Evolutionary conservation across 2,329 filamentous ascomycete genomes (phyloP), one percentile per base, ranked within the genome.

Genomic region (Fusarium multiceps): DNA sequence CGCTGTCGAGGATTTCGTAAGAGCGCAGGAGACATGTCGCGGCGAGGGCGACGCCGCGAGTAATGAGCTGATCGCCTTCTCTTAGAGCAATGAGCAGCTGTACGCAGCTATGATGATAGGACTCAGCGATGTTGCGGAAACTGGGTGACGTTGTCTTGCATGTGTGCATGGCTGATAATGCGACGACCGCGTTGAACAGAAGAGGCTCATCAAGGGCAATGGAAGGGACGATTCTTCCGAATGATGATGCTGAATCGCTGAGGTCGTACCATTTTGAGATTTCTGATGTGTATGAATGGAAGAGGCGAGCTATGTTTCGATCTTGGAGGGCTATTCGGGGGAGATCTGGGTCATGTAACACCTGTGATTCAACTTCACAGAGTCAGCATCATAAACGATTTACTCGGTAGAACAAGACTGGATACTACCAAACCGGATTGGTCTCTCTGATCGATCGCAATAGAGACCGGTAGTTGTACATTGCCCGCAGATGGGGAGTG

Each of bases 201-300:
- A 85, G 73, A 2, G 81, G 72, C 37, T 79, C 80, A 3, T 80
- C 75, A 12, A 84, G 72, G 2, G 83, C 80, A 11, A 77, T 59
- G 7, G 66, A 54, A 1, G 82, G 79, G 1, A 85, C 78, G 1
- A 72, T 42, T 6, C 71, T 77, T 8, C 71, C 75, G 34, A 85
- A 85, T 6, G 74, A 68, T 1, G 70, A 74, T 4, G 69, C 54
- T 1, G 74, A 59, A 58, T 85, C 83, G 47, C 81, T 82, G 10
- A 86, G 77, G 53, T 86, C 83, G 67, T 85, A 85, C 83, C 83
- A 85, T 4, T 75, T 72, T 2, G 83, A 82, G 20, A 85, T 72
- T 40, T 73, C 58, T 2, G 67, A 61, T 11, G 80, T 78, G 66
- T 85, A 85, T 56, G 80, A 77, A 43, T 79, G 75, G 46, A 84